phyloP scores from a whole-genome alignment of 768 basidiomycete species.

The Suillus cothurnatus region DNA sequence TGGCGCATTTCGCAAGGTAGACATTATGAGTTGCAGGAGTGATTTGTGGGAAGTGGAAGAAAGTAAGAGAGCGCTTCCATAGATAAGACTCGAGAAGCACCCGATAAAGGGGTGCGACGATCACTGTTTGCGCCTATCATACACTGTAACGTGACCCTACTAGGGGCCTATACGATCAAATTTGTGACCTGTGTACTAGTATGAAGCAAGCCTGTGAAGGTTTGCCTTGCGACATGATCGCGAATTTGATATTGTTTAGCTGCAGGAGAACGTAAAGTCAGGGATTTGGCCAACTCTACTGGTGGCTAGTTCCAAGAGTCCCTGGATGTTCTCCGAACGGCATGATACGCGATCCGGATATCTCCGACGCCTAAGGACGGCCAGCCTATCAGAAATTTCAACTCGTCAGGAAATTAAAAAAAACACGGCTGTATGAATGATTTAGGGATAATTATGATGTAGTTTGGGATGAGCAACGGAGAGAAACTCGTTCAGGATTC shows the following conservation, averaged over 20 bases:
- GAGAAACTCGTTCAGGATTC: no score
- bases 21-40: neutral
- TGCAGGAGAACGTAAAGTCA: neutral
- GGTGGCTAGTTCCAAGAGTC: no score
- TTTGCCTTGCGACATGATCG: neutral
- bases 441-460: no score
- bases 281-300: no score
- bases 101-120: constrained; percentile 1
- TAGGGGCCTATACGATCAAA: neutral
- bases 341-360: no score
- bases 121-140: neutral
- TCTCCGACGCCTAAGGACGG: no score
- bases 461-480: no score
- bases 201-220: neutral
- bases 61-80: neutral
- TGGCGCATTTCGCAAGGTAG: neutral
- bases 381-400: no score
- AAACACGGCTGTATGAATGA: no score
- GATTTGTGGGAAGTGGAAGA: neutral
- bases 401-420: no score
- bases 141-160: neutral
- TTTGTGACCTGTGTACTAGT: neutral
- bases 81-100: neutral
- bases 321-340: no score
- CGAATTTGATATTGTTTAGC: neutral